Evolutionary conservation across 2,329 filamentous ascomycete species (phyloP).

Genomic region (Alternaria brassicicola): DNA sequence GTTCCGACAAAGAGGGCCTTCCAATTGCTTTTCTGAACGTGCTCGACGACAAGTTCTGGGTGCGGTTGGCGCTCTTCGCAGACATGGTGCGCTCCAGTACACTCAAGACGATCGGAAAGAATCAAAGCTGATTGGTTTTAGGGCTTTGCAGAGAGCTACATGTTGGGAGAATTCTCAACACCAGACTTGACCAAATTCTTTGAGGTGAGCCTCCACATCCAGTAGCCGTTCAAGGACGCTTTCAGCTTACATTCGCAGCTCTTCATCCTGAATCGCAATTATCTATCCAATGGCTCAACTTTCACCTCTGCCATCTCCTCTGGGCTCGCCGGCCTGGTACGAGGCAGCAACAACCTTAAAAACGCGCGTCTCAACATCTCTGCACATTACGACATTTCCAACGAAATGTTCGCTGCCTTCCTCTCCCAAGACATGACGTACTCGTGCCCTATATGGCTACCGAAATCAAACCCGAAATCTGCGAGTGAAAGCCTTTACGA

Average conservation of each 20-base stretch:
- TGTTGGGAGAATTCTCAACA: conserved; percentile 73
- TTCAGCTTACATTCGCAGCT: conserved; percentile 55
- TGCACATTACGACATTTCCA: conserved; percentile 77
- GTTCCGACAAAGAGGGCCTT: conserved; percentile 46
- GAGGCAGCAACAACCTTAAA: conserved; percentile 55
- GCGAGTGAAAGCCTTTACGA: conserved; percentile 64
- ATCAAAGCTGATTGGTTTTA: conserved; percentile 18
- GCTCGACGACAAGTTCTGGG: conserved; percentile 72
- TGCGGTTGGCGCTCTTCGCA: conserved; percentile 70
- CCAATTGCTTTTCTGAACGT: conserved; percentile 64
- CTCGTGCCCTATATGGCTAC: conserved; percentile 71
- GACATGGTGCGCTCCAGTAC: conserved; percentile 63
- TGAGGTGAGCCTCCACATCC: conserved; percentile 53
- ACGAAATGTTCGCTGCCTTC: conserved; percentile 77
- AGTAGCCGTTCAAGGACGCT: background rate
- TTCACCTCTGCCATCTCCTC: conserved; percentile 65
- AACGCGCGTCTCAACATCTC: conserved; percentile 68
- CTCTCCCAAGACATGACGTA: conserved; percentile 79
- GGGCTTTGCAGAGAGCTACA: conserved; percentile 75
- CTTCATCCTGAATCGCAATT: conserved; percentile 71
- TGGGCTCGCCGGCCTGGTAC: conserved; percentile 61
- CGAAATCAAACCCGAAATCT: conserved; percentile 49
- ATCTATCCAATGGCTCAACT: conserved; percentile 69
- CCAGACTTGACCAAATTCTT: conserved; percentile 72
- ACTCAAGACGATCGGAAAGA: background rate